A percentile compares a stretch with the other conserved stretches of the same genome.
These are phyloP conservation scores for Nematodospora valgi DNA, from an alignment of 805 yeast genomes.

Conservation along the genomic window DNA sequence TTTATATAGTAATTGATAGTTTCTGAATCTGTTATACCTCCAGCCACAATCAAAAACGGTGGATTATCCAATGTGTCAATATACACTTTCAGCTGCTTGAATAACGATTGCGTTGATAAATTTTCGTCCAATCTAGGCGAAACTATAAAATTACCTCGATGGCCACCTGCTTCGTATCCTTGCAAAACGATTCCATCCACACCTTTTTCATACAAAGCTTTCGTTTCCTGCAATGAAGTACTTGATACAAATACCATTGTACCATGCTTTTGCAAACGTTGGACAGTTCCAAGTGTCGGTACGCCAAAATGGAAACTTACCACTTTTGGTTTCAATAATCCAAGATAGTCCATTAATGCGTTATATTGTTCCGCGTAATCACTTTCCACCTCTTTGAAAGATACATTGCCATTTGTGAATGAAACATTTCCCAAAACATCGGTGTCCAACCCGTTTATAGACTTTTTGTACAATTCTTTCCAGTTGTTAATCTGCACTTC, in stretches of 20 bases:
- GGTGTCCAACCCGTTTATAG: constrained; percentile 5
- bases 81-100: constrained; percentile 16
- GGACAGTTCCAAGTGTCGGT: constrained; percentile 31
- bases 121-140: constrained; percentile 26
- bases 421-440: constrained; percentile 7
- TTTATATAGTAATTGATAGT: constrained; percentile 27
- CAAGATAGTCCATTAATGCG: constrained; percentile 16
- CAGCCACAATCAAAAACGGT: constrained; percentile 41
- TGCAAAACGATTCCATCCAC: constrained; percentile 52
- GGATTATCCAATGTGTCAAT: neutral
- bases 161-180: constrained; percentile 67
- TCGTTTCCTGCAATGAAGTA: constrained; percentile 45
- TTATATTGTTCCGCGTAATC: constrained; percentile 13
- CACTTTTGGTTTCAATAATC: constrained; percentile 34
- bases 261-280: constrained; percentile 30
- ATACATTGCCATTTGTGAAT: constrained; percentile 22
- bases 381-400: constrained; percentile 28
- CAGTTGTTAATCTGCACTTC: constrained; percentile 19
- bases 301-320: constrained; percentile 55
- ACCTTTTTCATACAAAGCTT: constrained; percentile 21
- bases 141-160: constrained; percentile 47
- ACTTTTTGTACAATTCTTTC: constrained; percentile 15
- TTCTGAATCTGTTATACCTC: constrained; percentile 44
- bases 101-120: constrained; percentile 32
- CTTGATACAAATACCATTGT: constrained; percentile 45